Evolutionary conservation across 306 rosid genomes (phyloP).

Genomic region (Glycine latifolia): DNA sequence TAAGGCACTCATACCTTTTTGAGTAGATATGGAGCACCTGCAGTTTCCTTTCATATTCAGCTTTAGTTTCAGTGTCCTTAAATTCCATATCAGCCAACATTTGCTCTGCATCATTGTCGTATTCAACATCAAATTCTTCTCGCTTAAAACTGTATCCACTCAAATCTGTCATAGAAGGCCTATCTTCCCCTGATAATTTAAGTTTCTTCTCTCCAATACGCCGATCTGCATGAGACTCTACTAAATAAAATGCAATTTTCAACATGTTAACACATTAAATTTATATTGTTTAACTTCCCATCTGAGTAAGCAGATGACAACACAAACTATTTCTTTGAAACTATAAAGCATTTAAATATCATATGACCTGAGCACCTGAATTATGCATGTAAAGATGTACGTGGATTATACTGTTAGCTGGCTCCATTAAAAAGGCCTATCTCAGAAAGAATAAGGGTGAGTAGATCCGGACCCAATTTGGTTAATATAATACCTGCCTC

Average conservation of each 20-base stretch:
- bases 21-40: slow-evolving; percentile 74
- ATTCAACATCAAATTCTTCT: slow-evolving; percentile 87
- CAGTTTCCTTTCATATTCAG: slow-evolving; percentile 70
- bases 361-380: background rate
- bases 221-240: slow-evolving; percentile 71
- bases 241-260: slow-evolving; percentile 27
- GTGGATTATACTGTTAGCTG: background rate
- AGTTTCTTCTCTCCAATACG: slow-evolving; percentile 82
- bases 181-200: slow-evolving; percentile 70
- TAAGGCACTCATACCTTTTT: slow-evolving; percentile 58
- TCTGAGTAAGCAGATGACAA: background rate
- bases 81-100: slow-evolving; percentile 93
- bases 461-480: background rate
- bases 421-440: background rate
- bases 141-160: slow-evolving; percentile 88
- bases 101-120: slow-evolving; percentile 91
- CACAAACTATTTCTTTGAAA: background rate
- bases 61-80: slow-evolving; percentile 69
- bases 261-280: slow-evolving; percentile 20
- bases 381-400: background rate
- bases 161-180: slow-evolving; percentile 70
- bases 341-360: background rate
- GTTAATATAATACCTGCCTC: background rate
- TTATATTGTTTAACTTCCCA: background rate
- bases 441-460: background rate